These are phyloP conservation scores for Magnolia kwangsiensis DNA, from an alignment of 164 flowering plant species.

Conservation along the genomic window DNA sequence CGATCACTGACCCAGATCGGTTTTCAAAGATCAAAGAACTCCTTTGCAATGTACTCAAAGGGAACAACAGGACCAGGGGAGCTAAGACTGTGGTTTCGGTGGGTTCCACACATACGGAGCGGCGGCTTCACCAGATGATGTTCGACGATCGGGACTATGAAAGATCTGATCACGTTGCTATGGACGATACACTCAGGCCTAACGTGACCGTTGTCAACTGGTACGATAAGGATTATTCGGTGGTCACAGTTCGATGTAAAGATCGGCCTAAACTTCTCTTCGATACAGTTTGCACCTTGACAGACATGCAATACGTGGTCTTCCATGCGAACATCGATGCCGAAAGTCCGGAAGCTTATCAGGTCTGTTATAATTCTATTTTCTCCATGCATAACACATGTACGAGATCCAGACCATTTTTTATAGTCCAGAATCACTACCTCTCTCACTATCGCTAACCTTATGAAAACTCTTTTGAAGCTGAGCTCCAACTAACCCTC, in stretches of 20 bases:
- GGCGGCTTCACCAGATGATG: slow-evolving; percentile 98
- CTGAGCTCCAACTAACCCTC: too few relatives aligned
- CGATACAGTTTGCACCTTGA: slow-evolving; percentile 83
- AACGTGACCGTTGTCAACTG: slow-evolving; percentile 69
- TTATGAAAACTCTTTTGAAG: too few relatives aligned
- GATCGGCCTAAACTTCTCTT: slow-evolving; percentile 91
- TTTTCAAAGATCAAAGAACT: slow-evolving; percentile 56
- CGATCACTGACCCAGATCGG: slow-evolving; percentile 60
- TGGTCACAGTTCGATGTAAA: slow-evolving; percentile 67
- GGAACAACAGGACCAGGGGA: slow-evolving; percentile 53
- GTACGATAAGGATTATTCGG: slow-evolving; percentile 75
- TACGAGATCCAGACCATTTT: not conserved
- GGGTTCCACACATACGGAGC: slow-evolving; percentile 59
- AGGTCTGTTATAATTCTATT: slow-evolving; percentile 36
- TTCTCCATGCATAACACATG: not conserved
- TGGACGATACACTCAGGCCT: slow-evolving; percentile 52
- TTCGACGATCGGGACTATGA: slow-evolving; percentile 85
- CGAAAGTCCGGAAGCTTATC: slow-evolving; percentile 72
- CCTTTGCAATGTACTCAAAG: slow-evolving; percentile 66
- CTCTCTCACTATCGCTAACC: too few relatives aligned
- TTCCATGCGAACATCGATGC: slow-evolving; percentile 82
- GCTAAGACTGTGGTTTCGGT: slow-evolving; percentile 70
- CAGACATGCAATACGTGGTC: slow-evolving; percentile 94
- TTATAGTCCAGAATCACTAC: too few relatives aligned
- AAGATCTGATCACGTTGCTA: slow-evolving; percentile 27